phyloP scores from a whole-genome alignment of 2,329 filamentous ascomycete genomes.

The Botrytis paeoniae region DNA sequence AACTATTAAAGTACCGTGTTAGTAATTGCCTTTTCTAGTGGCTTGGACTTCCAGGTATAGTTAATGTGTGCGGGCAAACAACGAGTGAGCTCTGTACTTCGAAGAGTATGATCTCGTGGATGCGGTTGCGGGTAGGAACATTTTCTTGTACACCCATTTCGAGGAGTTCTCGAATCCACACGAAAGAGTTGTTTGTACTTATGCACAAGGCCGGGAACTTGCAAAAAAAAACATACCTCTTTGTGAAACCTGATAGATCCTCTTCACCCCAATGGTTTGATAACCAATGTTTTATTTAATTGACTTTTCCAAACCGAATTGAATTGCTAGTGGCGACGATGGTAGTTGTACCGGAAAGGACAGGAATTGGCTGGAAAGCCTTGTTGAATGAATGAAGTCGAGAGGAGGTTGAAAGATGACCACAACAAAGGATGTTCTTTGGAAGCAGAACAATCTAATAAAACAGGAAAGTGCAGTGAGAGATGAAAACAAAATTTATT shows the following conservation, averaged over 20 bases:
- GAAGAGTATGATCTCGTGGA: conserved; percentile 16
- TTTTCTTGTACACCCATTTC: conserved; percentile 13
- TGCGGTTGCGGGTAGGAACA: conserved; percentile 12
- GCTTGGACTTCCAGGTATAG: not conserved
- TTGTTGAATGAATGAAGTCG: conserved; percentile 1
- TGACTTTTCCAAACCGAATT: not conserved
- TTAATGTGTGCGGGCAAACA: conserved; percentile 14
- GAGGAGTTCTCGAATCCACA: conserved; percentile 18
- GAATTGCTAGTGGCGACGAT: not conserved
- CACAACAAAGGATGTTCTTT: conserved; percentile 12
- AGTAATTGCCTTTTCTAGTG: conserved; percentile 12
- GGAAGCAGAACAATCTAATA: not conserved
- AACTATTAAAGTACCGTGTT: conserved; percentile 1
- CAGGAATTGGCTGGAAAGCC: conserved; percentile 15
- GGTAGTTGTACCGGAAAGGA: conserved; percentile 9
- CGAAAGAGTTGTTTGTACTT: conserved; percentile 12
- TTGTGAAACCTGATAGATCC: conserved; percentile 15
- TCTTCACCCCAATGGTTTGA: conserved; percentile 9
- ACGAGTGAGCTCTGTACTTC: conserved; percentile 9
- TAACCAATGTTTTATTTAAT: not conserved
- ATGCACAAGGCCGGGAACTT: conserved; percentile 12
- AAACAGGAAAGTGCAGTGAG: not conserved
- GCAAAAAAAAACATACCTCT: conserved; percentile 15
- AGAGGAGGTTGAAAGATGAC: not conserved
- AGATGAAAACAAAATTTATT: conserved; percentile 1